Evolutionary conservation across 1,284 basidiomycete species (phyloP), one percentile per base, ranked within the genome.

Genomic region (Ganoderma meredithae): DNA sequence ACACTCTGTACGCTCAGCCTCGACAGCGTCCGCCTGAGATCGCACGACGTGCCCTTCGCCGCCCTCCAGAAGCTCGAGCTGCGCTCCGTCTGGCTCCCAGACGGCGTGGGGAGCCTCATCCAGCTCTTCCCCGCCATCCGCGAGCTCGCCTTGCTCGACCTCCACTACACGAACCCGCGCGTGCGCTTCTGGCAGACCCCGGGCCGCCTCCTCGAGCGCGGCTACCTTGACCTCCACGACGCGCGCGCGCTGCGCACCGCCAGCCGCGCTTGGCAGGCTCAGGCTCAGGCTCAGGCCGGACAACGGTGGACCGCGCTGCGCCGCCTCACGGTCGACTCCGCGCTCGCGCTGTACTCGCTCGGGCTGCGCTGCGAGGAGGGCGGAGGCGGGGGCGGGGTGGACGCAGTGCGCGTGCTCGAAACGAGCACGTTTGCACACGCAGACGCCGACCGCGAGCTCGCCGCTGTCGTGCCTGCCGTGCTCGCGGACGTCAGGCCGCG

Each of bases 81-180:
- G 33, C 55, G 36, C 19, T 58, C 39, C 59, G 22, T 58, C 36
- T 39, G 55, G 55, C 55, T 58, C 55, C 17, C 55, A 9, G 33
- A 58, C 17, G 55, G 55, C n/a, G 55, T 58, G 33, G 55, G 55
- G n/a, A 58, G 8, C 19, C 61, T 62, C 31, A 49, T 62, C 31
- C 61, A 39, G 33, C 61, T 62, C 44, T 62, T 62, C 47, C 61
- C 61, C 6, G 13, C 36, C 33, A 39, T 62, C 61, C 27, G 27
- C 27, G 17, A 39, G 47, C 31, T 62, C 55, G 3, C 33, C 3
- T 33, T 58, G 7, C 19, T 58, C 55, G 55, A 58, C 55, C 17
- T 58, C 9, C 55, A 58, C 31, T 58, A 58, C 55, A 39, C 55
- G 55, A 58, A 58, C 33, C 55, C 55, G 33, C 31, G 33, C 33